Base-by-base conservation (phyloP, 495 filamentous ascomycete genomes). In the Durotheca rogersii region DNA sequence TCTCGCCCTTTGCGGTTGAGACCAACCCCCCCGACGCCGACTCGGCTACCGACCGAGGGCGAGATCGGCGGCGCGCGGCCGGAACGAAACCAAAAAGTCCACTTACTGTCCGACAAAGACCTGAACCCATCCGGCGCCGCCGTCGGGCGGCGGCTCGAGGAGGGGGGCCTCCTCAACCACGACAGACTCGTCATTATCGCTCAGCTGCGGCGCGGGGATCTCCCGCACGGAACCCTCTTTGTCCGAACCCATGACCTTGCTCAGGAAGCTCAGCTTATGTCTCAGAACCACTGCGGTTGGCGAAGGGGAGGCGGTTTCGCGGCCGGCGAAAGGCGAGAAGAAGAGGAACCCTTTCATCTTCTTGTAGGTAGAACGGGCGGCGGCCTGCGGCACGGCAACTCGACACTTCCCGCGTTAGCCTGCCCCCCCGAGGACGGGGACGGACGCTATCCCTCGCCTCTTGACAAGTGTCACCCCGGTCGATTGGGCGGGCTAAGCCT, bases 101-200 rank as follows among this genome's bases (percentile, higher is more conserved):
- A 25, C 56, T 34, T 42, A 59, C 56, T 59, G 56, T 53, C 56
- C 56, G 18, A 59, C 56, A 23, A 50, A 45, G 14, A 59, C 56
- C 30, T 59, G 56, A 20, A 59, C 19, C 56, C 56, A 59, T 17
- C 49, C 56, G 10, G 16, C 4, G 20, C 56, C 56, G 17, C 56
- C 56, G 27, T 59, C 56, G 15, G 56, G 56, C 2, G 56, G 56
- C 16, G 56, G 49, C 10, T 23, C 40, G 23, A 42, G 15, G 7
- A 23, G 16, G 5, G 12, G 11, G 6, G 32, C 10, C 9, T 18
- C 37, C 23, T 7, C 37, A 23, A 47, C 38, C 19, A 23, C 29
- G 14, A 23, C 36, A 27, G 50, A 46, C 36, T 53, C 56, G 35
- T 37, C 48, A 10, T n/a, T n/a, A n/a, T 53, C 50, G 35, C 41